phyloP scores from a whole-genome alignment of 352 stramenopile genomes.

The Phytophthora megakarya region DNA sequence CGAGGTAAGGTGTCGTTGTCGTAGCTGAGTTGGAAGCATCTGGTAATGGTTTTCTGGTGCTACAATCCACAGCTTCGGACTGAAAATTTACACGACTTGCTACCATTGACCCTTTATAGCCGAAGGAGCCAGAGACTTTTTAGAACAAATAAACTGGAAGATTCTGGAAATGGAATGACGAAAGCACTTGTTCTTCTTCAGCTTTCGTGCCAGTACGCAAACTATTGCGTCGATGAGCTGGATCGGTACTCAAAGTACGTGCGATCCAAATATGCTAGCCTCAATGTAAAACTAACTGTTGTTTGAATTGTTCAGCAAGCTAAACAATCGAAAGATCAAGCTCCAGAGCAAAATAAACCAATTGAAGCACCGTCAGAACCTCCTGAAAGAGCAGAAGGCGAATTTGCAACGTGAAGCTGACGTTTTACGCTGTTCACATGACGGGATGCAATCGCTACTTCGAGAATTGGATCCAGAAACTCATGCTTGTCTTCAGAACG shows the following conservation, averaged over 20 bases:
- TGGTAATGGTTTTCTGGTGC: background rate
- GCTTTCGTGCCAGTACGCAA: constrained; percentile 69
- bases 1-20: constrained; percentile 28
- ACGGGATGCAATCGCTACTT: constrained; percentile 49
- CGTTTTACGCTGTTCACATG: constrained; percentile 39
- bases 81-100: constrained; percentile 42
- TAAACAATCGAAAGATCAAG: constrained; percentile 14
- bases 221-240: constrained; percentile 44
- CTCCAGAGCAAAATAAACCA: constrained; percentile 9
- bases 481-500: constrained; percentile 17
- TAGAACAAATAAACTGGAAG: background rate
- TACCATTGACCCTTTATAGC: constrained; percentile 45
- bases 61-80: constrained; percentile 31
- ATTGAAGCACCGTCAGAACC: constrained; percentile 12
- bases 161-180: background rate
- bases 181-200: constrained; percentile 55
- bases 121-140: background rate
- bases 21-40: background rate
- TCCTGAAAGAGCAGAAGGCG: constrained; percentile 26
- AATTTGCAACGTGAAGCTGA: constrained; percentile 44
- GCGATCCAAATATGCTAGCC: background rate
- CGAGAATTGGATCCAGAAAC: constrained; percentile 41
- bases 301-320: constrained; percentile 11
- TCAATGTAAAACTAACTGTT: background rate
- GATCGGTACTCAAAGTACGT: constrained; percentile 42